A percentile compares a stretch with the other conserved stretches of the same genome.
phyloP scores from a whole-genome alignment of 2,329 filamentous ascomycete species.

The Coniochaeta pulveracea region DNA sequence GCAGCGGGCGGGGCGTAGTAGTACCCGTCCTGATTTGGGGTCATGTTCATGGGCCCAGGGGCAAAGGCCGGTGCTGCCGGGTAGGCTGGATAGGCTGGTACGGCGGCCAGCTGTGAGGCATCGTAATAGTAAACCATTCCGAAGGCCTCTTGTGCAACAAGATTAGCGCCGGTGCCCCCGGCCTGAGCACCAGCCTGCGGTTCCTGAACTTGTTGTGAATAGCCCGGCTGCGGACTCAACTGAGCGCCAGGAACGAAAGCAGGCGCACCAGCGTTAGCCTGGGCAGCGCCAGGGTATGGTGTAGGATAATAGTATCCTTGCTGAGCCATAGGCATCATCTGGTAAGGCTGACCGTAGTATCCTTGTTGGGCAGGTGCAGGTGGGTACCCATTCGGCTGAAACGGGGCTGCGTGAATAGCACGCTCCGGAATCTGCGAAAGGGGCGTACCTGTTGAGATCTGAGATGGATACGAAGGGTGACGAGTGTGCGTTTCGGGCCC shows the following conservation, averaged over 20 bases:
- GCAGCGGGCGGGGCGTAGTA: conserved; percentile 55
- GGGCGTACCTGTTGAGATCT: conserved; percentile 65
- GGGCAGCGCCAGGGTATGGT: conserved; percentile 31
- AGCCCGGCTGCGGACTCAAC: conserved; percentile 27
- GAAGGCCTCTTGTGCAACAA: conserved; percentile 78
- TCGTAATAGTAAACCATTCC: conserved; percentile 97
- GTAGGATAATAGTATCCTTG: conserved; percentile 60
- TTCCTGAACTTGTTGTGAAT: conserved; percentile 30
- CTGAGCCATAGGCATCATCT: conserved; percentile 40
- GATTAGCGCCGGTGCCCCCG: conserved; percentile 35
- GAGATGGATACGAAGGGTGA: conserved; percentile 58
- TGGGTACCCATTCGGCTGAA: conserved; percentile 64
- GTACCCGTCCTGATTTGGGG: conserved; percentile 54
- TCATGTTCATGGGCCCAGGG: conserved; percentile 55
- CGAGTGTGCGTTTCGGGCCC: conserved; percentile 51
- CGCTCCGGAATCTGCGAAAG: conserved; percentile 88
- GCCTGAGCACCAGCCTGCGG: conserved; percentile 22
- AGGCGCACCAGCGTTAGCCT: conserved; percentile 28
- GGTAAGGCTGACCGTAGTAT: conserved; percentile 48
- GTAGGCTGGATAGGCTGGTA: conserved; percentile 35
- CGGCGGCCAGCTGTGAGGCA: conserved; percentile 55
- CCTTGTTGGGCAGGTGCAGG: no score
- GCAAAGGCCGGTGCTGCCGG: conserved; percentile 41
- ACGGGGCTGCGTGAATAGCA: conserved; percentile 80
- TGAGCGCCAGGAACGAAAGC: conserved; percentile 46